Evolutionary conservation across 306 rosid species (phyloP), one percentile per base, ranked within the genome.

Genomic region (Vigna mungo): DNA sequence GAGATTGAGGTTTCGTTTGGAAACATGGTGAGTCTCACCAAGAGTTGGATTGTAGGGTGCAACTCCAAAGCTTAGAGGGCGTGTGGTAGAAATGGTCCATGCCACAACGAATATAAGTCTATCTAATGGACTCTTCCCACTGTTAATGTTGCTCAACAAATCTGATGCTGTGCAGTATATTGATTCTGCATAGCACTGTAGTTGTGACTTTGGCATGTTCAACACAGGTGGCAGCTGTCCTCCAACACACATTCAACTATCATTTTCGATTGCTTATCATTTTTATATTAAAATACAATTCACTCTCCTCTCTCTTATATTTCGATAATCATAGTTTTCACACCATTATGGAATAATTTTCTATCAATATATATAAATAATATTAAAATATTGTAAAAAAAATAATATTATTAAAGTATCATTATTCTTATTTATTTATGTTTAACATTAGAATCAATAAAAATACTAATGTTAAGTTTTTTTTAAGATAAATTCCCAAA

Each of bases 121-220:
- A 8, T 90, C 96, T 1, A 69, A 21, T 2, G 96, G 60, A 75
- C 43, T 88, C 47, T 83, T 72, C 0, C 82, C 86, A 7, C 4
- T 70, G 80, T 87, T 91, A 83, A 93, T 75, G 44, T 20, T 85
- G 25, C 78, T 84, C 17, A 93, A n/a, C 87, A 91, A 55, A 27
- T 93, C 91, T 16, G 44, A 59, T 6, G 70, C 41, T 17, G 80
- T 58, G 69, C 87, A 83, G 63, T 91, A 93, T 37, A 88, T 83
- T 1, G 81, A 43, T 82, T 93, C 98, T 2, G 92, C 96, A 10
- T 79, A 85, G 60, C 86, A 81, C 61, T 91, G 93, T 54, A 93
- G 93, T 4, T 91, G 96, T 72, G 98, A 91, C 82, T 93, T 93
- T 5, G 98, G 97, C 73, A 88, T 55, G 87, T 93, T 93, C 77